Conservation (phyloP, 2,329 filamentous ascomycete genomes). For the Sarocladium strictum region DNA sequence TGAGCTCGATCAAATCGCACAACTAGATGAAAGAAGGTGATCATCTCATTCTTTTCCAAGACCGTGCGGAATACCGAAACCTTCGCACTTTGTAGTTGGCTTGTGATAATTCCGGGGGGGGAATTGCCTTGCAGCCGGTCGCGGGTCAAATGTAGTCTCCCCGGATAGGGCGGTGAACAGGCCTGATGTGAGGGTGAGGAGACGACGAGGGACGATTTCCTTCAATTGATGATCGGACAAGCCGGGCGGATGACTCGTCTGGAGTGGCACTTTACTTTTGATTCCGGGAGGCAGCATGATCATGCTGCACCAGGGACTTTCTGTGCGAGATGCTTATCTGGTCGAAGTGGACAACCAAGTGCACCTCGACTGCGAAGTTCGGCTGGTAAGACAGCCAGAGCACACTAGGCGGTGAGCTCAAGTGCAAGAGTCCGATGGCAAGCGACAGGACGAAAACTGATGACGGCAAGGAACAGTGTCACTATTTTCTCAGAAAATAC, state of each 20-base stretch:
- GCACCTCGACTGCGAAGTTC: no score
- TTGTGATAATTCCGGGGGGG: background rate
- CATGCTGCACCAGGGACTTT: background rate
- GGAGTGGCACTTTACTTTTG: background rate
- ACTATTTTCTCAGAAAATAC: no score
- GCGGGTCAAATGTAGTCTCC: background rate
- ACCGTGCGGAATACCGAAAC: background rate
- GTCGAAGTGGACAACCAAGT: background rate
- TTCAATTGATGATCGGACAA: background rate
- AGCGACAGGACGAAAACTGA: no score
- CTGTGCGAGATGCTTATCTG: background rate
- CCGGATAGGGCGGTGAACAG: constrained; percentile 4
- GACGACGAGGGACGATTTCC: background rate
- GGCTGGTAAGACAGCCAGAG: no score
- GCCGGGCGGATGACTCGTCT: background rate
- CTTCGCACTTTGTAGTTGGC: background rate
- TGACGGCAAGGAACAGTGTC: no score
- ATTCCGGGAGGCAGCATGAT: background rate
- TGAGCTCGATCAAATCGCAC: no score
- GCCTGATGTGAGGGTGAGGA: background rate
- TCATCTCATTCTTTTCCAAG: background rate
- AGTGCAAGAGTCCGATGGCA: no score
- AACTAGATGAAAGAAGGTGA: background rate
- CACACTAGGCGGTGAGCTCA: no score
- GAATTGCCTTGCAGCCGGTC: background rate